phyloP scores from a whole-genome alignment of 345 rosid species.

The Populus davidiana region DNA sequence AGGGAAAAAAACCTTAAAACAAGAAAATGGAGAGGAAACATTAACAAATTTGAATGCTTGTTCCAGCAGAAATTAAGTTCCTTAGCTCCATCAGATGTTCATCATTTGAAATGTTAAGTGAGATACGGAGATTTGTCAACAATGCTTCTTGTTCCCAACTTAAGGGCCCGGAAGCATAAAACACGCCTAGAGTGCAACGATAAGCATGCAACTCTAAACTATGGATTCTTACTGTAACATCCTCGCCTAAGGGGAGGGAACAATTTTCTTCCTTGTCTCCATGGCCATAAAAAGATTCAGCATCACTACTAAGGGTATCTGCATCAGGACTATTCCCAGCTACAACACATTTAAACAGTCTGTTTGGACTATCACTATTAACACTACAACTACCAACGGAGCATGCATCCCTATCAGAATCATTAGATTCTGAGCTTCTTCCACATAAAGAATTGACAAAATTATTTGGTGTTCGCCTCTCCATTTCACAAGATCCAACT shows the following conservation, averaged over 20 bases:
- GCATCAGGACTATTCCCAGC: slow-evolving; percentile 1
- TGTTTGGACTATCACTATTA: neutral
- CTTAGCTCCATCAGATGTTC: slow-evolving; percentile 64
- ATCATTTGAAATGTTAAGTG: slow-evolving; percentile 68
- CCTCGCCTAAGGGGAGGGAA: neutral
- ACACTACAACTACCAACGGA: slow-evolving; percentile 46
- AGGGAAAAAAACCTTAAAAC: neutral
- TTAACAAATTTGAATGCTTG: slow-evolving; percentile 12
- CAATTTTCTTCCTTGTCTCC: slow-evolving; percentile 2
- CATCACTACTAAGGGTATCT: slow-evolving; percentile 7
- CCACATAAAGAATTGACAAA: slow-evolving; percentile 19
- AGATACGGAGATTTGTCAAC: slow-evolving; percentile 65
- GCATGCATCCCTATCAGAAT: slow-evolving; percentile 16
- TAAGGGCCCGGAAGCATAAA: slow-evolving; percentile 65
- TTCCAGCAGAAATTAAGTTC: slow-evolving; percentile 13
- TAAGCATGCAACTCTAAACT: slow-evolving; percentile 24
- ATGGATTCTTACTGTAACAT: slow-evolving; percentile 18
- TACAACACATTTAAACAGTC: neutral
- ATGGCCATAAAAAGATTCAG: slow-evolving; percentile 10
- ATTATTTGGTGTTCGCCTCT: slow-evolving; percentile 1
- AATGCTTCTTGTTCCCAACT: slow-evolving; percentile 79
- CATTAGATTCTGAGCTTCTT: slow-evolving; percentile 30
- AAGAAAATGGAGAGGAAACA: neutral
- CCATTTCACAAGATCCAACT: slow-evolving; percentile 5
- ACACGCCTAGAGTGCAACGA: slow-evolving; percentile 36